Evolutionary conservation across 1,284 basidiomycete species (phyloP), one percentile per base, ranked within the genome.

Genomic region (Mycosarcoma maydis): DNA sequence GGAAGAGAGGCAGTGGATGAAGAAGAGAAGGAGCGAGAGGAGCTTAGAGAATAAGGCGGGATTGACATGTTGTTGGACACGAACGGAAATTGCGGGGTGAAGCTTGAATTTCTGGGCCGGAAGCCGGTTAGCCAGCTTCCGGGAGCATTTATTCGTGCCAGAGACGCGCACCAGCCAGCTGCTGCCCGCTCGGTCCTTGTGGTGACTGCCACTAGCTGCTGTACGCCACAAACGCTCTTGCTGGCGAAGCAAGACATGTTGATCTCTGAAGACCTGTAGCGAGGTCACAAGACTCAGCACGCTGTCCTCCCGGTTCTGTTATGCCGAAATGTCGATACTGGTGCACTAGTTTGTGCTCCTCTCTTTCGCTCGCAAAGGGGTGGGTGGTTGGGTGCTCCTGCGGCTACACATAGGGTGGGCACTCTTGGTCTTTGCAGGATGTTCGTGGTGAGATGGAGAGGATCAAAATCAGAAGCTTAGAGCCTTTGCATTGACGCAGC

Each of bases 31-130:
- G 45, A 5, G 8, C 36, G 26, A 30, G 27, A 39, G 33, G 39
- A 32, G n/a, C n/a, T n/a, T n/a, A 11, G 40, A 14, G n/a, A 20
- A 22, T 17, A 9, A 27, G 23, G 13, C 8, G 32, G 43, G 24
- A 19, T 34, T 11, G 43, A 23, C 26, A 26, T 45, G 34, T 8
- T 46, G 10, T 33, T 30, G n/a, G 27, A 3, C n/a, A 26, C 32
- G 27, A 14, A 16, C 26, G 39, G 38, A 55, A 49, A 37, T 53
- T 46, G 54, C 61, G 45, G 61, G 54, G 61, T 50, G 22, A 32
- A 17, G 30, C 14, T 26, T 13, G 29, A 36, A 11, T 14, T 48
- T 29, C 20, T 36, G 24, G 16, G 30, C 24, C 30, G 43, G 30
- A 41, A 46, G 26, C 22, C 34, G 26, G 33, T 7, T 8, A 16